Evolutionary conservation across 2,329 filamentous ascomycete species (phyloP), one percentile per base, ranked within the genome.

Genomic region (Ilyonectria robusta): DNA sequence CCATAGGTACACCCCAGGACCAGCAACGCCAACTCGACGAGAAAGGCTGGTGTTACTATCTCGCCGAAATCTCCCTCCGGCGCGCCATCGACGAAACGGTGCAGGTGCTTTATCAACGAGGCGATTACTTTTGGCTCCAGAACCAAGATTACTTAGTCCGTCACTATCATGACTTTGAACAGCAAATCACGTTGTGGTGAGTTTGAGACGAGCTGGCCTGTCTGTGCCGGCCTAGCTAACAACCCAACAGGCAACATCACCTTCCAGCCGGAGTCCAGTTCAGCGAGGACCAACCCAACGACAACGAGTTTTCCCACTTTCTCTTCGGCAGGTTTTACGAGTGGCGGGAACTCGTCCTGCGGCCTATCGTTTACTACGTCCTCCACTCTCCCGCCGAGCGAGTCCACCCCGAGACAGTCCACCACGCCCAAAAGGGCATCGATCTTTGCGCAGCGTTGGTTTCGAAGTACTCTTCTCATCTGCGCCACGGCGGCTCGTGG

Each of bases 1-100:
- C n/a, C 6, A 26, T 21, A 42, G 35, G 40, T 6, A 23, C 37
- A 19, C 40, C 35, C 3, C 55, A 53, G 26, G 60, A 58, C 21
- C 35, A 68, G 9, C 66, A 62, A 21, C 62, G 61, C 3, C 62
- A 61, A 6, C 31, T 65, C n/a, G 66, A 68, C 9, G 66, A 68
- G 31, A 58, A 58, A 6, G 62, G 66, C 4, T 68, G 66, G 66
- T 68, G 47, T 21, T 68, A 66, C 56, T 68, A 68, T 33, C 48
- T 68, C 2, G 60, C 66, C 4, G 66, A 68, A 21, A 66, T 68
- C 9, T 62, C 62, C 5, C 59, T 62, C 17, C 33, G 66, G 3
- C 62, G 66, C 17, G 50, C 62, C 10, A 66, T 68, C 17, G 62
- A 68, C 37, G 66, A 66, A 3, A 66, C 55, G 1, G 51, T 68